Conservation (phyloP, 148 eudicot species). For the Fagopyrum homotropicum region DNA sequence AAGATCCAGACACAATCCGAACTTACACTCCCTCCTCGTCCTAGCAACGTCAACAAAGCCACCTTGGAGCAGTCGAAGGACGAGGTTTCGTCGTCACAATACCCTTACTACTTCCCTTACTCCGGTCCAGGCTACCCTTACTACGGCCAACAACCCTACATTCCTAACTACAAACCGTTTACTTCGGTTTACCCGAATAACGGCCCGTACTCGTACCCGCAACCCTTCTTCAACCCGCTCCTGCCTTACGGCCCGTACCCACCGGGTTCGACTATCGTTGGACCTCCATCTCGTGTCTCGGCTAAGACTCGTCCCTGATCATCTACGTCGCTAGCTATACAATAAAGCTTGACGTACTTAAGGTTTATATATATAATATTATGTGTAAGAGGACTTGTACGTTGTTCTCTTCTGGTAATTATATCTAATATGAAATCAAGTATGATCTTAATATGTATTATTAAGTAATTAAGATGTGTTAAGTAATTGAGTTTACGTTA, state of each 20-base stretch:
- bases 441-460: background rate
- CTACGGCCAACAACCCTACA: background rate
- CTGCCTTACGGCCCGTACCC: background rate
- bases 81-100: background rate
- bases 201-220: background rate
- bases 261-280: background rate
- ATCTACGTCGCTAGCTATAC: background rate
- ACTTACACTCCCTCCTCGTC: background rate
- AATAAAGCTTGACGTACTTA: background rate
- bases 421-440: background rate
- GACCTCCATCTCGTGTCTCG: conserved; percentile 3
- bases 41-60: background rate
- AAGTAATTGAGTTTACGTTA: background rate
- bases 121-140: background rate
- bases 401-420: background rate
- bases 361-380: background rate
- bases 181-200: background rate
- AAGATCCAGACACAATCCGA: background rate
- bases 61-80: background rate
- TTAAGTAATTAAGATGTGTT: background rate
- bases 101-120: background rate
- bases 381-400: background rate
- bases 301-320: conserved; percentile 7
- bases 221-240: background rate
- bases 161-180: background rate